Evolutionary conservation across 495 filamentous ascomycete genomes (phyloP).

Genomic region (Xylaria cubensis): DNA sequence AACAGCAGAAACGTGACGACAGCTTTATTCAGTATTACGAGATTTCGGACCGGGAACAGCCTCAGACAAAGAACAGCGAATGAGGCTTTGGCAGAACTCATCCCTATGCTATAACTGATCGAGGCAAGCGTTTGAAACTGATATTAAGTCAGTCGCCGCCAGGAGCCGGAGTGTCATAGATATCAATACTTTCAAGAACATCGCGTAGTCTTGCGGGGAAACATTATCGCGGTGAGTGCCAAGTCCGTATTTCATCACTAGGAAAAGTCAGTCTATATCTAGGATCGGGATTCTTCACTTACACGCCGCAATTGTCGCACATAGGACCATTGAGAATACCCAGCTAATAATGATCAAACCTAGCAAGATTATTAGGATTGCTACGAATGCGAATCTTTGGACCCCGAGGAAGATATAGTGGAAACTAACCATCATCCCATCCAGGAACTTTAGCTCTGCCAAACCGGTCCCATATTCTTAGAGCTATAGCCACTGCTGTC

Average conservation of each 20-base stretch:
- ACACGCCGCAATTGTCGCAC: not conserved
- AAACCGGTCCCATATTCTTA: conserved; percentile 30
- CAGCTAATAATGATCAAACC: not conserved
- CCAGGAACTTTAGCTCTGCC: conserved; percentile 30
- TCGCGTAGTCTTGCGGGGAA: not conserved
- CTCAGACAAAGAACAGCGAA: conserved; percentile 37
- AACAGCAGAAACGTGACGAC: conserved; percentile 31
- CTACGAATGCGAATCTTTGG: not conserved
- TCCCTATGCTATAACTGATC: conserved; percentile 33
- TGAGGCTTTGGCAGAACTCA: conserved; percentile 33
- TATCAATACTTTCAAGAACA: not conserved
- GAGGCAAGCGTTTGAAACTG: conserved; percentile 12
- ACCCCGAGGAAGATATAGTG: not conserved
- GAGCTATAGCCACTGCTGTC: conserved; percentile 29
- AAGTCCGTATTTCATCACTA: conserved; percentile 8
- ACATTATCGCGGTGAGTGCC: not conserved
- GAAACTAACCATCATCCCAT: conserved; percentile 32
- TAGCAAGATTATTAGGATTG: not conserved
- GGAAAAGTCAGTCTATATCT: not conserved
- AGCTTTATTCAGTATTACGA: conserved; percentile 31
- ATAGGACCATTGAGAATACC: not conserved
- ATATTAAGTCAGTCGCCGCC: not conserved
- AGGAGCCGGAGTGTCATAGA: not conserved
- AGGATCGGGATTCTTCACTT: not conserved
- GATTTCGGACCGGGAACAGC: conserved; percentile 32